phyloP scores from a whole-genome alignment of 768 basidiomycete species.

The Mrakia blollopis region DNA sequence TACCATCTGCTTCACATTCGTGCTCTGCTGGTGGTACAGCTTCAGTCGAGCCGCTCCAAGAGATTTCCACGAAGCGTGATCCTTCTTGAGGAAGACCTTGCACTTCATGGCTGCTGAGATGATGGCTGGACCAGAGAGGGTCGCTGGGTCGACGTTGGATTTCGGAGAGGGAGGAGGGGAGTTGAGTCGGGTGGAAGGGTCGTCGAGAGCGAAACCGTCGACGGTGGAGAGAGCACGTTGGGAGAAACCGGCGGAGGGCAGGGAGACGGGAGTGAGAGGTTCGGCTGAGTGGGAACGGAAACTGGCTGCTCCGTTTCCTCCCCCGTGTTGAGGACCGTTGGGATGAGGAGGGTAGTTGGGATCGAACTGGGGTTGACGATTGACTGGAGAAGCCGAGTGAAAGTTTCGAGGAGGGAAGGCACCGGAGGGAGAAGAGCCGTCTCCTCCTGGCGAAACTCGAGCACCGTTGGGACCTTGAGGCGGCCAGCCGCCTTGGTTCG shows the following conservation, averaged over 20 bases:
- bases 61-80: slow-evolving; percentile 95
- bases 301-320: neutral
- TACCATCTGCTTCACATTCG: slow-evolving; percentile 91
- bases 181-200: slow-evolving; percentile 40
- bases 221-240: slow-evolving; percentile 36
- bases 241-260: slow-evolving; percentile 41
- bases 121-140: slow-evolving; percentile 61
- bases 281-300: slow-evolving; percentile 45
- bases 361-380: neutral
- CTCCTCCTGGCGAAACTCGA: neutral
- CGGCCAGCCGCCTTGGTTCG: slow-evolving; percentile 15
- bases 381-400: slow-evolving; percentile 10
- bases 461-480: neutral
- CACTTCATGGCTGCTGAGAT: slow-evolving; percentile 92
- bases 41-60: slow-evolving; percentile 81
- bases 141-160: slow-evolving; percentile 50
- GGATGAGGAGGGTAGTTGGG: slow-evolving; percentile 16
- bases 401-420: slow-evolving; percentile 6
- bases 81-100: slow-evolving; percentile 93
- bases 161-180: slow-evolving; percentile 82
- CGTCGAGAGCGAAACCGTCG: slow-evolving; percentile 24
- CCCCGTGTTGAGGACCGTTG: neutral
- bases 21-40: slow-evolving; percentile 73
- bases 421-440: neutral
- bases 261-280: slow-evolving; percentile 37